Evolutionary conservation across 495 filamentous ascomycete genomes (phyloP), one percentile per base, ranked within the genome.

Genomic region (Hyaloscypha hepaticicola): DNA sequence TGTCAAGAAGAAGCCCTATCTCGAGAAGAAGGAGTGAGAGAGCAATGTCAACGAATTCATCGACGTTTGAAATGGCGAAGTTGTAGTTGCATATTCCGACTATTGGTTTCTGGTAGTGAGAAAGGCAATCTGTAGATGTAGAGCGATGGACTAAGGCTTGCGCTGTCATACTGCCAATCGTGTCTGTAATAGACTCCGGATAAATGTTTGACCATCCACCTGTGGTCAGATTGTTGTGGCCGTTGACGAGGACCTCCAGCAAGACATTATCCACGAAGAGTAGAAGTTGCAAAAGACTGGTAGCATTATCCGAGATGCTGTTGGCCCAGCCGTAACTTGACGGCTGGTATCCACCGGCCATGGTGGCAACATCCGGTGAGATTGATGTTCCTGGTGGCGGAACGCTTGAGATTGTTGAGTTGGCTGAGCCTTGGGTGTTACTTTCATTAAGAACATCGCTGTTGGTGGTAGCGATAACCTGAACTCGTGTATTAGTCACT

Each of bases 1-100:
- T 77, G 28, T 85, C 80, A 24, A 88, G 74, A 0, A 81, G 79
- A 11, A 82, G 80, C 58, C 80, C 79, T 64, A 81, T 87, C 68
- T 83, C 85, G 19, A 86, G 84, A 11, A 84, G 70, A 41, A 85
- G 68, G 22, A 77, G 65, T n/a, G 49, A 66, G 24, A 70, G 65
- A 14, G 66, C 67, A n/a, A 70, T 67, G 19, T 60, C 22, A 6
- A 76, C 66, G 67, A 73, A 78, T 25, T 60, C 64, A 65, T 76
- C 70, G 49, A 76, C 73, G 11, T 50, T 52, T 11, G 59, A 34
- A 8, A 31, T 45, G 4, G 55, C 33, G 14, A 70, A 58, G 29
- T 71, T 69, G 72, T 75, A 74, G 4, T 51, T 55, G 72, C 77
- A 79, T 16, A 34, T 19, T 16, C 34, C 55, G 28, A 69, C 60